Percentiles rank a stretch among this genome's conserved stretches.
phyloP scores from a whole-genome alignment of 495 filamentous ascomycete genomes.

The Friedmanniomyces simplex region DNA sequence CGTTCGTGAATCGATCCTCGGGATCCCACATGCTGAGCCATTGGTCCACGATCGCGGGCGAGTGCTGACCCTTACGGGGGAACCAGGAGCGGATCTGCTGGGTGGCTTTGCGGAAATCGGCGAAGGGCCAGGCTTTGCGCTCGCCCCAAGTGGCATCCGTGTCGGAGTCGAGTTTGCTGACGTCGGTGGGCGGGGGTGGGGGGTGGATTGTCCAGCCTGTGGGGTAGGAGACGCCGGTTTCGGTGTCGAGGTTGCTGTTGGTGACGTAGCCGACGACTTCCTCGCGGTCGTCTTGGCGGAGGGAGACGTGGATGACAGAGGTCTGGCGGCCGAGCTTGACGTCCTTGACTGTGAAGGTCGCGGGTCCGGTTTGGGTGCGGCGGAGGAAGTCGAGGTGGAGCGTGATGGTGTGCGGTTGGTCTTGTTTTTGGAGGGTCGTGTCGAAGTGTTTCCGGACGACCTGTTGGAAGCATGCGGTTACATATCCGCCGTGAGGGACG shows the following conservation, averaged over 20 bases:
- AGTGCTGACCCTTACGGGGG: constrained; percentile 38
- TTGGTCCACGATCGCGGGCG: constrained; percentile 45
- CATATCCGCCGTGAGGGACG: constrained; percentile 82
- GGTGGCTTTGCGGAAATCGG: constrained; percentile 43
- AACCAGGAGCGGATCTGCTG: constrained; percentile 46
- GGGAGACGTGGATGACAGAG: constrained; percentile 58
- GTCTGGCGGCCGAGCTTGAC: constrained; percentile 61
- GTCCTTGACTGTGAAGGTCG: constrained; percentile 54
- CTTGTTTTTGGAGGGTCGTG: constrained; percentile 48
- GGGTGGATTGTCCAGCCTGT: constrained; percentile 45
- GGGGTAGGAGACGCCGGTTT: constrained; percentile 46
- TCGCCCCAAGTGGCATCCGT: constrained; percentile 38
- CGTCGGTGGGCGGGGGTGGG: constrained; percentile 35
- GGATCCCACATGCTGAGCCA: constrained; percentile 49
- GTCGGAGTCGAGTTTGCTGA: constrained; percentile 31
- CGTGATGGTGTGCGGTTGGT: constrained; percentile 53
- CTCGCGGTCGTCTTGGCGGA: constrained; percentile 45
- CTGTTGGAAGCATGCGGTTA: constrained; percentile 52
- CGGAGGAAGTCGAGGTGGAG: constrained; percentile 67
- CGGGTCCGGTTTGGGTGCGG: constrained; percentile 54
- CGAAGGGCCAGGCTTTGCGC: constrained; percentile 31
- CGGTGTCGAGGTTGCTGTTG: constrained; percentile 48
- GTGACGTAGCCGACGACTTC: constrained; percentile 61
- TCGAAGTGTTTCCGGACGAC: constrained; percentile 53
- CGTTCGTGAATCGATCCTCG: constrained; percentile 29